Conservation (phyloP, 1,284 basidiomycete genomes). For the Cronartium quercuum region DNA sequence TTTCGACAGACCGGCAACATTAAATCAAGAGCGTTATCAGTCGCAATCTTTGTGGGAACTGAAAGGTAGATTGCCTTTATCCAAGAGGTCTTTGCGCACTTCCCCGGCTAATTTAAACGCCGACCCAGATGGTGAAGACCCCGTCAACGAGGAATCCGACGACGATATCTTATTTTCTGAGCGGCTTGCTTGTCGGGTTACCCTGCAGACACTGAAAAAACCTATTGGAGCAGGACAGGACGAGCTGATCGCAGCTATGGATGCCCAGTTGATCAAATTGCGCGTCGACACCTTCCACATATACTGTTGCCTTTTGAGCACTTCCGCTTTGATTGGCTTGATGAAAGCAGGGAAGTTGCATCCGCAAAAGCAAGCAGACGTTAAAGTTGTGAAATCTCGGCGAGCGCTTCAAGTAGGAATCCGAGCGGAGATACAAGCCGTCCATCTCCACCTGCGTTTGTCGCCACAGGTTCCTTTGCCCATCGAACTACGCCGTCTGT, state of each 20-base stretch:
- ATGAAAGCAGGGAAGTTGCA: neutral
- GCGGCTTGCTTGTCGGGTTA: constrained; percentile 26
- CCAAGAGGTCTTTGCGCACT: neutral
- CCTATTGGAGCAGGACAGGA: constrained; percentile 12
- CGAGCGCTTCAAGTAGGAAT: constrained; percentile 31
- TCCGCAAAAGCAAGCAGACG: neutral
- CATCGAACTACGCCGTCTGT: constrained; percentile 27
- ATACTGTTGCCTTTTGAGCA: constrained; percentile 66
- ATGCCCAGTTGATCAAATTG: constrained; percentile 4
- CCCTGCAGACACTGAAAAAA: constrained; percentile 18
- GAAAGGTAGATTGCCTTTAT: neutral
- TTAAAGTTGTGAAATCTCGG: neutral
- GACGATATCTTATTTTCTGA: constrained; percentile 3
- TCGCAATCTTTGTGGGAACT: constrained; percentile 27
- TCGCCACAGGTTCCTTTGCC: constrained; percentile 36
- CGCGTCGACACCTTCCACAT: constrained; percentile 64
- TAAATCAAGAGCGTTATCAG: constrained; percentile 11
- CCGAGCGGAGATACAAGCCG: constrained; percentile 41
- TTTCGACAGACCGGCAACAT: neutral
- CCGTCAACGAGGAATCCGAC: constrained; percentile 2
- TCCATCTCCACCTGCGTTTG: constrained; percentile 34
- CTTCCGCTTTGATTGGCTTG: constrained; percentile 54
- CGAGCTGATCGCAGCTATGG: constrained; percentile 27
- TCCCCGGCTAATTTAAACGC: neutral
- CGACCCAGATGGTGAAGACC: neutral